These are phyloP conservation scores for Letharia columbiana DNA, from an alignment of 495 filamentous ascomycete genomes.

Conservation along the genomic window DNA sequence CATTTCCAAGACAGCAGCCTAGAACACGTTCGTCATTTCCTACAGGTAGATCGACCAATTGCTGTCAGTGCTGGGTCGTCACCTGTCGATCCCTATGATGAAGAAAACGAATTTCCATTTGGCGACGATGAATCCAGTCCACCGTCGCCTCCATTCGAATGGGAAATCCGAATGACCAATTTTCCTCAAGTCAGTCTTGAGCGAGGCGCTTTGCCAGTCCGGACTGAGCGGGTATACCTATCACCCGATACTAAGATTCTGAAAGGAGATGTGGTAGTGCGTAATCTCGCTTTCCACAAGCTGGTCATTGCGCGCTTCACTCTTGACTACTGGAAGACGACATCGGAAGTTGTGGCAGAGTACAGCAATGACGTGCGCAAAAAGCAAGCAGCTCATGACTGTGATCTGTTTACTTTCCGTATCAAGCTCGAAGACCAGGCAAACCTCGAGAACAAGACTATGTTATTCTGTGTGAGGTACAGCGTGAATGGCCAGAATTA, in stretches of 20 bases:
- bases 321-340: slow-evolving; percentile 95
- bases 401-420: slow-evolving; percentile 85
- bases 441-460: slow-evolving; percentile 78
- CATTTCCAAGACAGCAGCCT: slow-evolving; percentile 85
- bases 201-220: slow-evolving; percentile 55
- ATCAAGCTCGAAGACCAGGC: slow-evolving; percentile 88
- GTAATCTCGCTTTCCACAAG: slow-evolving; percentile 88
- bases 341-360: slow-evolving; percentile 85
- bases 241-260: slow-evolving; percentile 79
- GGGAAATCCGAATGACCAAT: slow-evolving; percentile 78
- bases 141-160: slow-evolving; percentile 54
- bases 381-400: slow-evolving; percentile 55
- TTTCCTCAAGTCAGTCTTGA: slow-evolving; percentile 64
- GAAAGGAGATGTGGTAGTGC: slow-evolving; percentile 72
- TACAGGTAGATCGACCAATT: slow-evolving; percentile 84
- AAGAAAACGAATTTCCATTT: slow-evolving; percentile 83
- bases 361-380: slow-evolving; percentile 71
- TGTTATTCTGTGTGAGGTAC: slow-evolving; percentile 90
- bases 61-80: slow-evolving; percentile 95
- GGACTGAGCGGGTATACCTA: slow-evolving; percentile 75
- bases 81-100: slow-evolving; percentile 76
- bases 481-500: slow-evolving; percentile 73
- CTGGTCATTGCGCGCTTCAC: slow-evolving; percentile 83
- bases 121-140: slow-evolving; percentile 40
- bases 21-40: slow-evolving; percentile 90